Base-by-base conservation (phyloP, 2,329 filamentous ascomycete species). In the Penicillium sp. region DNA sequence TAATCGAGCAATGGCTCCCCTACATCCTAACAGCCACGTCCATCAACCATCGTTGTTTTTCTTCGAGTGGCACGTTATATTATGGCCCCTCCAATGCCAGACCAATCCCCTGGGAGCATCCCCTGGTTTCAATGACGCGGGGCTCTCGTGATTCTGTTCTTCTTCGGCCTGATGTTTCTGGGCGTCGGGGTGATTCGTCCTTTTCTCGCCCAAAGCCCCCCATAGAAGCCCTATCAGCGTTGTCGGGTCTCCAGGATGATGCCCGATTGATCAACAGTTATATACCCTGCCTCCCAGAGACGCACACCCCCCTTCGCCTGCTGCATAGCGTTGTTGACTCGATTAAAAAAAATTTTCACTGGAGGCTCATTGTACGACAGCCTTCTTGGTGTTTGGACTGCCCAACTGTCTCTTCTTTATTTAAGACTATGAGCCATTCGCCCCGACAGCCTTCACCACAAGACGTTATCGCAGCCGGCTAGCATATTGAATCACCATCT, bases 211-310 rank as follows among this genome's bases (percentile, higher is more conserved):
- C 64, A 66, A 67, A 67, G 59, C 47, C 37, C 35, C 22, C 22
- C 42, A 25, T 54, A 31, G 59, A 57, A 58, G 63, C 67, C 64
- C 66, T 69, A 69, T 69, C 61, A 68, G 58, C 59, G 54, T n/a
- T 15, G 25, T 56, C 49, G 42, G 39, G 53, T 53, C 51, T 60
- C 51, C 59, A 55, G 59, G 55, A 57, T 68, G 66, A 50, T 69
- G 67, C 66, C 67, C 67, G 66, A 69, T 68, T 60, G 54, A 59
- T 58, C 58, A 56, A 60, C 55, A 59, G 37, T 65, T 68, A 68
- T 66, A 66, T 68, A 63, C 58, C 60, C 57, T 54, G 53, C 52
- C 51, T 38, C 54, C 58, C 58, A 54, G 54, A 49, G 39, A 58
- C 54, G 51, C 65, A 48, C 56, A 61, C 59, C 45, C 54, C 61